Evolutionary conservation across 2,329 filamentous ascomycete genomes (phyloP).

Genomic region (Lasiodiplodia sp.): DNA sequence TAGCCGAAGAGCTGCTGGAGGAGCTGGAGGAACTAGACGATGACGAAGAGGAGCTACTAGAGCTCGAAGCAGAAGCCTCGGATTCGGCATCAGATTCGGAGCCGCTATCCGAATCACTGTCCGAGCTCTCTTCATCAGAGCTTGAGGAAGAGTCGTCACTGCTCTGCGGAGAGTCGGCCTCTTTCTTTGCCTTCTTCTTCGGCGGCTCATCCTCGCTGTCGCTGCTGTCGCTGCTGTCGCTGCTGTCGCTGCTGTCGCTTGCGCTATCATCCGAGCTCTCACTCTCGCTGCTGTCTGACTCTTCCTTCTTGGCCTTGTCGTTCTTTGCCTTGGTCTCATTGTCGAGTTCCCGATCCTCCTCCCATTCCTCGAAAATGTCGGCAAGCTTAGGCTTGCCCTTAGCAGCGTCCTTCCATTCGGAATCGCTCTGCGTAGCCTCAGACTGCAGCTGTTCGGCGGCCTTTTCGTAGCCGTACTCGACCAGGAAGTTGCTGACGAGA

Average conservation of each 20-base stretch:
- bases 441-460: slow-evolving; percentile 41
- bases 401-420: slow-evolving; percentile 24
- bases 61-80: slow-evolving; percentile 20
- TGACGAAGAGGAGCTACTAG: slow-evolving; percentile 19
- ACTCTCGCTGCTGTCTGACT: slow-evolving; percentile 30
- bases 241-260: slow-evolving; percentile 10
- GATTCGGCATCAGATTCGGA: slow-evolving; percentile 21
- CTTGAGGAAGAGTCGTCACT: slow-evolving; percentile 23
- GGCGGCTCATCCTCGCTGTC: slow-evolving; percentile 39
- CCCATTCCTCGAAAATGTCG: slow-evolving; percentile 41
- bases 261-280: slow-evolving; percentile 32
- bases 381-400: slow-evolving; percentile 37
- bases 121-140: slow-evolving; percentile 30
- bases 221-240: slow-evolving; percentile 3
- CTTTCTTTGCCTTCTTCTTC: slow-evolving; percentile 34
- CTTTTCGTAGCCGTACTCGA: slow-evolving; percentile 42
- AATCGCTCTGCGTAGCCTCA: slow-evolving; percentile 28
- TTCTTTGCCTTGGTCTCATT: slow-evolving; percentile 15
- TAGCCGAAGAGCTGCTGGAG: neutral
- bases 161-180: slow-evolving; percentile 35
- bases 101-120: slow-evolving; percentile 28
- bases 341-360: slow-evolving; percentile 28
- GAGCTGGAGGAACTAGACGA: slow-evolving; percentile 2
- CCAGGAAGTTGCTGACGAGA: slow-evolving; percentile 45
- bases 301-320: slow-evolving; percentile 8